Base-by-base conservation (phyloP, 2,329 filamentous ascomycete species). In the Phialemoniopsis sp. region DNA sequence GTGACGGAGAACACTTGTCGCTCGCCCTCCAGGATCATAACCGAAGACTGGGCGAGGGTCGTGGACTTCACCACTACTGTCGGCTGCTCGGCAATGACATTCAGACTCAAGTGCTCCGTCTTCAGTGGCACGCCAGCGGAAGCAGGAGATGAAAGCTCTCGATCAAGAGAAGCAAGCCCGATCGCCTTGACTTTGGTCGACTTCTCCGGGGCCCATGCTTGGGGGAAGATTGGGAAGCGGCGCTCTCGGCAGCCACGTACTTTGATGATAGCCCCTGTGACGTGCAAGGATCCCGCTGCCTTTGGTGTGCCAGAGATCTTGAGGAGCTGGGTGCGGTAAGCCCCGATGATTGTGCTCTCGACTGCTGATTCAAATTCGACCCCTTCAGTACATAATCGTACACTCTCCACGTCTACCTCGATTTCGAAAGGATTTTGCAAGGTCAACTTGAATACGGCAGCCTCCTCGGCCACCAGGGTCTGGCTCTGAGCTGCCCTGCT, bases 341-440 rank as follows among this genome's bases (percentile, higher is more conserved):
- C 86, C 0, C 88, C 87, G 37, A 98, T 74, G 8, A 85, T 56
- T 5, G 85, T 79, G 37, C 75, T 76, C 47, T 85, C 79, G 13
- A 75, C 66, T 7, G 76, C 64, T 1, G 85, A 82, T 39, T 83
- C 77, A 41, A 96, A 87, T 2, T 80, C 72, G 17, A 82, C 76
- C 1, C 88, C 89, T 43, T 87, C 80, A 9, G 82, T 78, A 45
- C 89, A 82, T 7, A 98, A 67, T 18, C 73, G 75, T 33, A 98
- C 74, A 38, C 80, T 84, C 56, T 97, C 89, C 28, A 98, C 82
- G 39, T 95, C 88, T 5, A 98, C 68, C 45, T 96, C 89, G 47
- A 97, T 85, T 44, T 97, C 91, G 51, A 89, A 96, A 0, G 90
- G 89, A 51, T 98, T 98, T 56, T 97, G 93, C 14, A 98, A 68